These are phyloP conservation scores for Mrakia frigida DNA, from an alignment of 768 basidiomycete species.

Conservation along the genomic window DNA sequence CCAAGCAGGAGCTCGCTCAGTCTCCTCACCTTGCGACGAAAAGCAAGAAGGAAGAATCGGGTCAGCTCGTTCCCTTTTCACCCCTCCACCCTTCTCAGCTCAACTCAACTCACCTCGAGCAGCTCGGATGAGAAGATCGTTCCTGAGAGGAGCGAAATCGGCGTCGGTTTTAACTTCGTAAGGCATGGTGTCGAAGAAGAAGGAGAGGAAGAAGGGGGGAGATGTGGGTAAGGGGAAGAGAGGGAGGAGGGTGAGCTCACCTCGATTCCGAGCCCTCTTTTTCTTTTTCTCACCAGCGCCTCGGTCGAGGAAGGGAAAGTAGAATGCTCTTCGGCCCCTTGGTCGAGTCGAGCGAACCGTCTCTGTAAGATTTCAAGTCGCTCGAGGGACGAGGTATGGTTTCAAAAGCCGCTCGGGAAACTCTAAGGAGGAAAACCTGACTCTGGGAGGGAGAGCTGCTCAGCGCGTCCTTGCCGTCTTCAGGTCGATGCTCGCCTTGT, in stretches of 20 bases:
- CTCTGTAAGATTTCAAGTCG: too few relatives aligned
- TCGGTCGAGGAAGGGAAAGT: background rate
- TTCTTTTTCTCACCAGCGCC: background rate
- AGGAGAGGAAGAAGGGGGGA: background rate
- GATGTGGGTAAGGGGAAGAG: background rate
- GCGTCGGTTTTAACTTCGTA: slow-evolving; percentile 27
- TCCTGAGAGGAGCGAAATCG: slow-evolving; percentile 52
- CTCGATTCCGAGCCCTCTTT: background rate
- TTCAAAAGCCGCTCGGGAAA: too few relatives aligned
- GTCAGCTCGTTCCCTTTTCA: background rate
- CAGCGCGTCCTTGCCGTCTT: too few relatives aligned
- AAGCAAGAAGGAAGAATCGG: background rate
- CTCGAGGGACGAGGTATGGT: too few relatives aligned
- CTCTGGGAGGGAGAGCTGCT: too few relatives aligned
- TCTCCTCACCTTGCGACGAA: slow-evolving; percentile 60
- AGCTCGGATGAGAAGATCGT: slow-evolving; percentile 81
- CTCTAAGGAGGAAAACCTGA: too few relatives aligned
- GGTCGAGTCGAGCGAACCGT: too few relatives aligned
- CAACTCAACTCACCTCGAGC: slow-evolving; percentile 58
- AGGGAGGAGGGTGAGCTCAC: background rate
- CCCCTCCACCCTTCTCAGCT: background rate
- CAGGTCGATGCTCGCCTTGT: too few relatives aligned
- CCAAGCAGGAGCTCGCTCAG: slow-evolving; percentile 94
- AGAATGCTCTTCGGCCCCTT: background rate
- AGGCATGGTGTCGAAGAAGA: background rate